Conservation (phyloP, 2,329 filamentous ascomycete species). For the Myriosclerotinia scirpicola region DNA sequence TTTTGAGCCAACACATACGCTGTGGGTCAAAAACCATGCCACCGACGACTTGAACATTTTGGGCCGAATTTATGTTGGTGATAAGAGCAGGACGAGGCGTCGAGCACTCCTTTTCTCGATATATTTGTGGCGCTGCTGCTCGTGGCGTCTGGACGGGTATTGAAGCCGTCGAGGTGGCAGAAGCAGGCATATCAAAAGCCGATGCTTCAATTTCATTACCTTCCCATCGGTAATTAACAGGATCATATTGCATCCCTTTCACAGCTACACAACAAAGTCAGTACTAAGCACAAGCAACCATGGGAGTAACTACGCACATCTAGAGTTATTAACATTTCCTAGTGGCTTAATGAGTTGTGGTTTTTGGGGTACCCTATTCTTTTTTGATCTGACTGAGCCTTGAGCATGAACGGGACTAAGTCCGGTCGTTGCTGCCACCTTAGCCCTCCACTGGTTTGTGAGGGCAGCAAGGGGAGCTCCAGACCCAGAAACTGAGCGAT, state of each 20-base stretch:
- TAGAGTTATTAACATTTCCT: slow-evolving; percentile 70
- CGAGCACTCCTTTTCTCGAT: slow-evolving; percentile 56
- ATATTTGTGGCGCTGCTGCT: slow-evolving; percentile 50
- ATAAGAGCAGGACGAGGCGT: slow-evolving; percentile 78
- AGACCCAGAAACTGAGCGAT: slow-evolving; percentile 53
- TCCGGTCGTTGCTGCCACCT: slow-evolving; percentile 39
- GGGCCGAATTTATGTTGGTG: slow-evolving; percentile 79
- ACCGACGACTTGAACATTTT: slow-evolving; percentile 91
- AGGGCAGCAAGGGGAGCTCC: slow-evolving; percentile 52
- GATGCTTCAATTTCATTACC: slow-evolving; percentile 86
- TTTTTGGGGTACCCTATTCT: slow-evolving; percentile 60
- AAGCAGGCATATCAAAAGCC: slow-evolving; percentile 68
- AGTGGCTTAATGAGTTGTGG: slow-evolving; percentile 89
- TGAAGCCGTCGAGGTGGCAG: slow-evolving; percentile 54
- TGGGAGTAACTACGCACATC: slow-evolving; percentile 59
- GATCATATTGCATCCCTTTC: slow-evolving; percentile 96
- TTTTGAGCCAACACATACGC: slow-evolving; percentile 96
- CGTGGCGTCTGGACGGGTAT: slow-evolving; percentile 46
- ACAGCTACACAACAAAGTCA: slow-evolving; percentile 56
- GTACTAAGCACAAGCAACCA: not conserved
- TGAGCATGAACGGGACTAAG: slow-evolving; percentile 51
- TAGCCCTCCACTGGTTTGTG: slow-evolving; percentile 43
- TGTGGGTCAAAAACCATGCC: slow-evolving; percentile 98
- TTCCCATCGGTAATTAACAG: slow-evolving; percentile 84
- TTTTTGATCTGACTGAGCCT: slow-evolving; percentile 53